A percentile compares a stretch with the other conserved stretches of the same genome.
Conservation (phyloP, 2,329 filamentous ascomycete genomes). For the Epichloe sp. region DNA sequence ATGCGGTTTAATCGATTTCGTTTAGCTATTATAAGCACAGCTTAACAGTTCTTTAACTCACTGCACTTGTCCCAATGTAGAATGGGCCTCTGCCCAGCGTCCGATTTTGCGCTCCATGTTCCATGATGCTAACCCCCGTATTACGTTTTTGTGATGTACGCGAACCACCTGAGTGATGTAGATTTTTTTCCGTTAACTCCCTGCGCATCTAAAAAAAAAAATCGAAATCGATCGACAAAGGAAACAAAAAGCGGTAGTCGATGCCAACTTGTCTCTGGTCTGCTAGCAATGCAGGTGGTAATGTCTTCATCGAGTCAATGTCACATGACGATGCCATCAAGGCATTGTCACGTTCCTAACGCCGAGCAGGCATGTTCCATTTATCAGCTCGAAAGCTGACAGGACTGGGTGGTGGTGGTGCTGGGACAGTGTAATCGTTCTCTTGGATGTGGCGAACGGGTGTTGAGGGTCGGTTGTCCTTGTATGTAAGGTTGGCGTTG, state of each 20-base stretch:
- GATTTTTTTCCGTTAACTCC: background rate
- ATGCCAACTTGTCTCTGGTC: background rate
- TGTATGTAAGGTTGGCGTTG: constrained; percentile 35
- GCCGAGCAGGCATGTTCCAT: constrained; percentile 4
- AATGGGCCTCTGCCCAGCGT: background rate
- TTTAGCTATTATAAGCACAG: background rate
- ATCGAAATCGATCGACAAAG: background rate
- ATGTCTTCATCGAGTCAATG: background rate
- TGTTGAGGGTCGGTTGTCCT: constrained; percentile 27
- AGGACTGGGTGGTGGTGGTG: constrained; percentile 50
- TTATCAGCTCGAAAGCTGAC: constrained; percentile 44
- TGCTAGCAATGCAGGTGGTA: background rate
- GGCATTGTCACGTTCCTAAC: background rate
- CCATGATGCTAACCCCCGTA: background rate
- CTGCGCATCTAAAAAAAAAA: background rate
- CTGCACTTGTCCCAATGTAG: background rate
- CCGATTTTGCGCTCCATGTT: background rate
- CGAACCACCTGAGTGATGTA: constrained; percentile 1
- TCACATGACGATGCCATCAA: constrained; percentile 1
- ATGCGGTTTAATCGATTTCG: background rate
- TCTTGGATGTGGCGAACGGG: constrained; percentile 40
- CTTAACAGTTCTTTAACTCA: background rate
- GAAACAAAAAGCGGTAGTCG: background rate
- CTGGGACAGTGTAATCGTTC: constrained; percentile 50
- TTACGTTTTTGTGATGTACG: constrained; percentile 1